Conservation (phyloP, 2,329 filamentous ascomycete genomes). For the Xylaria sp. region DNA sequence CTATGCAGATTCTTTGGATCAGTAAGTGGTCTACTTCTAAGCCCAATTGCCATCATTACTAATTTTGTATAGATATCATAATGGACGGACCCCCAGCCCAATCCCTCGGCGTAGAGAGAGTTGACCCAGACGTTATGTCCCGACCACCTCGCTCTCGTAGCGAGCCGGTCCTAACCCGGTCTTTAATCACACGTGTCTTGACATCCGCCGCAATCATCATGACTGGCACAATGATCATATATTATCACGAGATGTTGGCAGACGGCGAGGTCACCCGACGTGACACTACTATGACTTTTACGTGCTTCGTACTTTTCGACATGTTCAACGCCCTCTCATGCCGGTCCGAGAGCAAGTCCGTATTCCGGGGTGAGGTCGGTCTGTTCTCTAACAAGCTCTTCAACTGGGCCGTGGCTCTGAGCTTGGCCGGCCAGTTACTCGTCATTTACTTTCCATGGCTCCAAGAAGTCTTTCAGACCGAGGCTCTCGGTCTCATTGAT, state of each 20-base stretch:
- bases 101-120: slow-evolving; percentile 93
- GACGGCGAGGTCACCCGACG: slow-evolving; percentile 87
- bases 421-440: slow-evolving; percentile 83
- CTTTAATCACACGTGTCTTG: slow-evolving; percentile 83
- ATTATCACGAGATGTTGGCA: slow-evolving; percentile 87
- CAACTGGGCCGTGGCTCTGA: slow-evolving; percentile 92
- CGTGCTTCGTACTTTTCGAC: slow-evolving; percentile 97
- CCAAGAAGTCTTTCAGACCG: slow-evolving; percentile 95
- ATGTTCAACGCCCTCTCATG: slow-evolving; percentile 99
- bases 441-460: slow-evolving; percentile 96
- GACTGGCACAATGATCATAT: slow-evolving; percentile 89
- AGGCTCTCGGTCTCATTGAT: slow-evolving; percentile 80
- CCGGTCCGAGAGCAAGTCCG: slow-evolving; percentile 88
- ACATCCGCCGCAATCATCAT: slow-evolving; percentile 91
- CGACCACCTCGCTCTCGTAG: slow-evolving; percentile 84
- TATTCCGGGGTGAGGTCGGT: slow-evolving; percentile 85
- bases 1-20: slow-evolving; percentile 99
- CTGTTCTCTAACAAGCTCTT: slow-evolving; percentile 91
- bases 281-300: slow-evolving; percentile 99
- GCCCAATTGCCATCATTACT: slow-evolving; percentile 31
- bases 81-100: slow-evolving; percentile 99
- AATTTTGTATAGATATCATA: slow-evolving; percentile 79
- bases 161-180: slow-evolving; percentile 88
- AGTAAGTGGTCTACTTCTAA: slow-evolving; percentile 69
- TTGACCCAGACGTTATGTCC: slow-evolving; percentile 93